Percentiles rank a stretch among this genome's conserved stretches.
Evolutionary conservation across 2,329 filamentous ascomycete genomes (phyloP).

Genomic region (Sclerotinia spermophila): DNA sequence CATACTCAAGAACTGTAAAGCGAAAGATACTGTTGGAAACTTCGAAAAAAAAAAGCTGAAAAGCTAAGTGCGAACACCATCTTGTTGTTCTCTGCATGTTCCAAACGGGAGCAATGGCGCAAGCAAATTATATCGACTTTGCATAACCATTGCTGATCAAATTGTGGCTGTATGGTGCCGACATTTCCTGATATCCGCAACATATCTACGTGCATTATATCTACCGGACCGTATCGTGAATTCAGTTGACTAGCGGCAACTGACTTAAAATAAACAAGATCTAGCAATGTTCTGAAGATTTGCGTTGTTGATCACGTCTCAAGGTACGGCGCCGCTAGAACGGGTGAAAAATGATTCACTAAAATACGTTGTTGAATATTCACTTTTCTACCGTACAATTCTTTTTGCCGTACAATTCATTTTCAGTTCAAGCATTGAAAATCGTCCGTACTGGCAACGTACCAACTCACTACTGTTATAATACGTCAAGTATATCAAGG

Average conservation of each 20-base stretch:
- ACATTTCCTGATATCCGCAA: background rate
- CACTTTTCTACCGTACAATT: background rate
- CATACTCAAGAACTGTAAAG: no score
- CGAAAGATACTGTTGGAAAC: background rate
- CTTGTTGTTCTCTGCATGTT: background rate
- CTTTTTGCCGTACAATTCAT: background rate
- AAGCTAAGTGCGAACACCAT: no score
- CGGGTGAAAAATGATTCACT: background rate
- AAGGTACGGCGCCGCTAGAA: background rate
- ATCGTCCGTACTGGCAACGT: background rate
- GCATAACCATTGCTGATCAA: background rate
- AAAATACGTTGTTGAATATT: no score
- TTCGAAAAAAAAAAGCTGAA: background rate
- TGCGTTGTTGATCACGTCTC: background rate
- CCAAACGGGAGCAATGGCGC: background rate
- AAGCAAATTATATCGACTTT: background rate
- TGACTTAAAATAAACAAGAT: background rate
- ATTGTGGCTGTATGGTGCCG: background rate
- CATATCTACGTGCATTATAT: background rate
- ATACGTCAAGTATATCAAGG: background rate
- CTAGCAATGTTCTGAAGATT: background rate
- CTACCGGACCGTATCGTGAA: background rate
- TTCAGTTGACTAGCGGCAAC: background rate
- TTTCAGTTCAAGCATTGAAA: no score
- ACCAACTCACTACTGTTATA: background rate